A percentile compares a stretch with the other conserved stretches of the same genome.
Conservation (phyloP, 148 eudicot species). For the Cornus florida region DNA sequence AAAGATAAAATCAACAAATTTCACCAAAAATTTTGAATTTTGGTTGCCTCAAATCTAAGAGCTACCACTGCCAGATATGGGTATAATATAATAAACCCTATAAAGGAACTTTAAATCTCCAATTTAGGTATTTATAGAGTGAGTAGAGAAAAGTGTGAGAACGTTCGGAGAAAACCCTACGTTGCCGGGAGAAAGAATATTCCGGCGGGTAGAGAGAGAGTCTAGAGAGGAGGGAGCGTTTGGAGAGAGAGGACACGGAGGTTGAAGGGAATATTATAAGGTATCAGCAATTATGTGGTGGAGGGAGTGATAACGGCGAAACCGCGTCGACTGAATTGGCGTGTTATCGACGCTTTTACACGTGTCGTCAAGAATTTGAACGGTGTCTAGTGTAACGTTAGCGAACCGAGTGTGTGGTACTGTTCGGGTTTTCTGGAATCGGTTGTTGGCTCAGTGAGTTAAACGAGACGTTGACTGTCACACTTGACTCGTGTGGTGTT, state of each 20-base stretch:
- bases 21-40: background rate
- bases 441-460: background rate
- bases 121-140: background rate
- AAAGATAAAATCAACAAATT: background rate
- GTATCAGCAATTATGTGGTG: background rate
- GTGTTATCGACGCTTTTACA: slow-evolving; percentile 4
- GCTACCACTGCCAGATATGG: background rate
- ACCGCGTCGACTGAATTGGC: slow-evolving; percentile 1
- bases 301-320: slow-evolving; percentile 13
- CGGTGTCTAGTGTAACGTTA: background rate
- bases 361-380: background rate
- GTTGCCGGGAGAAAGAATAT: background rate
- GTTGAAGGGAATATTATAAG: background rate
- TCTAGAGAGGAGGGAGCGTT: background rate
- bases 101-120: background rate
- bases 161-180: background rate
- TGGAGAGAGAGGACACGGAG: background rate
- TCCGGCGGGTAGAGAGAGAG: slow-evolving; percentile 2
- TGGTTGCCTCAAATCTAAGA: background rate
- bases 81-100: background rate
- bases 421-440: too few relatives aligned
- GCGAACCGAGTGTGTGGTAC: background rate
- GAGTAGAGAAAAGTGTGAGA: background rate
- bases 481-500: too few relatives aligned
- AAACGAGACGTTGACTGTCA: background rate